These are phyloP conservation scores for Acer yangbiense DNA, from an alignment of 345 rosid genomes.

Conservation along the genomic window DNA sequence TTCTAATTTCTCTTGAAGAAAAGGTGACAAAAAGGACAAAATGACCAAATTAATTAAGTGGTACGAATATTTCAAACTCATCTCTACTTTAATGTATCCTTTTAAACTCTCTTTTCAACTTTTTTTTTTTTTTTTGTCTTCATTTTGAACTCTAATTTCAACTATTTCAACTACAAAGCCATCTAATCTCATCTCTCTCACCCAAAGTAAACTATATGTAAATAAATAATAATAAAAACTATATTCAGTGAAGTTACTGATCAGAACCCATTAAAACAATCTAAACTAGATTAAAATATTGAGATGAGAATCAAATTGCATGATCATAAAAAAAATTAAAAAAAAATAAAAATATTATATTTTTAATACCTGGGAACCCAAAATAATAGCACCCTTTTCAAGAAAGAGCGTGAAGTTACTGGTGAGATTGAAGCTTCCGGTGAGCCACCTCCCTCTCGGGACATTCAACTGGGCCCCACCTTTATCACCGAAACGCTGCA, in stretches of 20 bases:
- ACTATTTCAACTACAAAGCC: neutral
- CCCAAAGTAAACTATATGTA: no score
- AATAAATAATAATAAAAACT: neutral
- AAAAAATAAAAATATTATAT: neutral
- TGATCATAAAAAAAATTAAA: neutral
- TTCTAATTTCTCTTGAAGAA: neutral
- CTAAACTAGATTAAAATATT: neutral
- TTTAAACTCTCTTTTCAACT: neutral
- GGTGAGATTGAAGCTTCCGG: constrained; percentile 95
- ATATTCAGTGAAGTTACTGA: neutral
- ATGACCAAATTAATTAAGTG: neutral
- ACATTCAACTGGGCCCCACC: constrained; percentile 86
- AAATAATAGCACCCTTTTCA: constrained; percentile 69
- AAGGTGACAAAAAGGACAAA: constrained; percentile 10
- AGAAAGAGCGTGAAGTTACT: constrained; percentile 91
- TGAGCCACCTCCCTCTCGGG: constrained; percentile 78
- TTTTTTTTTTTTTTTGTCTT: neutral
- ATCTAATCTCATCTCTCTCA: neutral
- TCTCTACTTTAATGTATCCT: neutral
- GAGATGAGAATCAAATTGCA: neutral
- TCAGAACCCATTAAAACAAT: neutral
- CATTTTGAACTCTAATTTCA: neutral
- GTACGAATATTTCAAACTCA: neutral
- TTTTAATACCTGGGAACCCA: constrained; percentile 79
- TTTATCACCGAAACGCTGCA: constrained; percentile 41